Evolutionary conservation across 2,329 filamentous ascomycete genomes (phyloP).

Genomic region (Aspergillus awamori): DNA sequence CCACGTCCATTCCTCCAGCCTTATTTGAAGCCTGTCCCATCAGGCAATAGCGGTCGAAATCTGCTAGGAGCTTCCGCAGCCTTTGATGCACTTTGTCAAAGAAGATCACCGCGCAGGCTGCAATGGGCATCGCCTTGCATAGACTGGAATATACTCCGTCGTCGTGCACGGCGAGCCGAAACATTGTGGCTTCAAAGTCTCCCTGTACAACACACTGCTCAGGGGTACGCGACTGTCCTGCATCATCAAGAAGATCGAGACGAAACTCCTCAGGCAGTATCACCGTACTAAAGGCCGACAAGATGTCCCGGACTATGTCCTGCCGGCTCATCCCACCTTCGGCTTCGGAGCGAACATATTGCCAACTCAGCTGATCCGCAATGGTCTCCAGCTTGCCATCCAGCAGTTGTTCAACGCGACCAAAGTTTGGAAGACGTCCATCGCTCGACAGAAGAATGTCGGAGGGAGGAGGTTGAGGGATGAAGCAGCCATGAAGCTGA

Average conservation of each 20-base stretch:
- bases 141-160: slow-evolving; percentile 46
- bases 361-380: slow-evolving; percentile 39
- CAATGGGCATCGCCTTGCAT: slow-evolving; percentile 46
- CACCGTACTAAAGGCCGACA: slow-evolving; percentile 47
- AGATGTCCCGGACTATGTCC: slow-evolving; percentile 47
- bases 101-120: slow-evolving; percentile 47
- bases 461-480: slow-evolving; percentile 30
- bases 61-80: slow-evolving; percentile 36
- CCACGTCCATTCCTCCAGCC: slow-evolving; percentile 30
- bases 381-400: slow-evolving; percentile 36
- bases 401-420: slow-evolving; percentile 37
- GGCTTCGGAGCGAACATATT: slow-evolving; percentile 32
- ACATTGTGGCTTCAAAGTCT: slow-evolving; percentile 50
- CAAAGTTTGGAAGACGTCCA: slow-evolving; percentile 35
- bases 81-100: slow-evolving; percentile 47
- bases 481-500: slow-evolving; percentile 42
- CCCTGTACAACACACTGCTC: slow-evolving; percentile 50
- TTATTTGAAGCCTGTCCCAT: slow-evolving; percentile 31
- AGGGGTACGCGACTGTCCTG: slow-evolving; percentile 35
- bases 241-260: slow-evolving; percentile 42
- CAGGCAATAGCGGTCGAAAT: slow-evolving; percentile 46
- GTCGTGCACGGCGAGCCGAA: slow-evolving; percentile 49
- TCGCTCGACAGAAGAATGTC: slow-evolving; percentile 36
- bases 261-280: slow-evolving; percentile 48
- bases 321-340: slow-evolving; percentile 39